Percentiles rank a stretch among this genome's conserved stretches.
Conservation (phyloP, 129 eudicot genomes). For the Flaveria robusta region DNA sequence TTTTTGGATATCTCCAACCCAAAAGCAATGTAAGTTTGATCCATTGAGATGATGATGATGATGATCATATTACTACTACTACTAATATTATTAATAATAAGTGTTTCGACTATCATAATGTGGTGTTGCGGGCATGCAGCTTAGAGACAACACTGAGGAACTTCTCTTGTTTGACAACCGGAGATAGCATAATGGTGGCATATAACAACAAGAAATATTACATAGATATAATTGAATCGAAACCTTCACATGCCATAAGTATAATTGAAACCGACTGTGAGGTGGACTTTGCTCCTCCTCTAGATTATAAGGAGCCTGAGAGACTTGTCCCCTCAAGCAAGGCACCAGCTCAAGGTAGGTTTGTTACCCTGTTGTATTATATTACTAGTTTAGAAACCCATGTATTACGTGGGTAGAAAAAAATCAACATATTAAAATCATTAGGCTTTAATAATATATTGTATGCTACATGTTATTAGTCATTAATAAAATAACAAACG, state of each 20-base stretch:
- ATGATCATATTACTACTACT: neutral
- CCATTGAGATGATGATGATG: neutral
- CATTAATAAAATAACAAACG: too few species aligned
- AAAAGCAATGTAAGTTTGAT: conserved; percentile 54
- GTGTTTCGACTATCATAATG: neutral
- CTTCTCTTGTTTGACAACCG: conserved; percentile 94
- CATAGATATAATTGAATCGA: conserved; percentile 86
- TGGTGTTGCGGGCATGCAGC: conserved; percentile 48
- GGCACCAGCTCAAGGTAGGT: conserved; percentile 57
- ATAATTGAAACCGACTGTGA: conserved; percentile 98
- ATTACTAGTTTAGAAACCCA: too few species aligned
- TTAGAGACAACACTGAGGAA: conserved; percentile 96
- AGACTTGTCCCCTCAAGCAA: conserved; percentile 56
- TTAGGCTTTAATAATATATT: too few species aligned
- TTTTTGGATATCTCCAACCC: conserved; percentile 95
- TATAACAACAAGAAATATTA: conserved; percentile 87
- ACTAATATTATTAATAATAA: neutral
- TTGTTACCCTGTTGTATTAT: neutral
- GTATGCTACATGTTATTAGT: too few species aligned
- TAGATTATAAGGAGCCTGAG: conserved; percentile 92
- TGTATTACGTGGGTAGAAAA: too few species aligned
- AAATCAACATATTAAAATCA: too few species aligned
- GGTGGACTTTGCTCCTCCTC: conserved; percentile 98
- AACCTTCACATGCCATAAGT: conserved; percentile 81
- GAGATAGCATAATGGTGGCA: conserved; percentile 96